A percentile compares a stretch with the other conserved stretches of the same genome.
Conservation (phyloP, 805 yeast species). For the Candida awuae region DNA sequence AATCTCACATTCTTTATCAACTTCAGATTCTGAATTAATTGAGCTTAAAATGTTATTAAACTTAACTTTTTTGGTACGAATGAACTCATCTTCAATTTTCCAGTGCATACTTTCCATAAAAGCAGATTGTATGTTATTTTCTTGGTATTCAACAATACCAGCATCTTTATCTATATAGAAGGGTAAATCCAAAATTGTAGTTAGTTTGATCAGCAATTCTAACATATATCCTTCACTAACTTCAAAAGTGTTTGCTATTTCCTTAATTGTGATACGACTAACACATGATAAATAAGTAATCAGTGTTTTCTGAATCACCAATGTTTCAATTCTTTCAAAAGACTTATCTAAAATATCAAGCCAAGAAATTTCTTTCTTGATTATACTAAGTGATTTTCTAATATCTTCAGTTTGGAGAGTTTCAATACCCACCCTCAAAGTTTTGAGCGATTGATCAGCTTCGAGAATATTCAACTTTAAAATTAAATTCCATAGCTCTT, state of each 20-base stretch:
- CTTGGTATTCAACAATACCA: slow-evolving; percentile 10
- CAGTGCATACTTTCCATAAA: slow-evolving; percentile 6
- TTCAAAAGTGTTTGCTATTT: not conserved
- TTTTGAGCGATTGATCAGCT: slow-evolving; percentile 17
- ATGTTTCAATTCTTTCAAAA: slow-evolving; percentile 3
- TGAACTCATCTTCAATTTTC: slow-evolving; percentile 10
- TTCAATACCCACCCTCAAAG: slow-evolving; percentile 18
- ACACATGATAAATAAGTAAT: slow-evolving; percentile 28
- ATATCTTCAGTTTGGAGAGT: not conserved
- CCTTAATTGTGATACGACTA: not conserved
- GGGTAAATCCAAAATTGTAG: slow-evolving; percentile 20
- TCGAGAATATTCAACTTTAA: no score
- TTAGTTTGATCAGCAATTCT: slow-evolving; percentile 13
- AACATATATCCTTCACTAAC: no score
- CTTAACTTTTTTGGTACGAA: slow-evolving; percentile 9
- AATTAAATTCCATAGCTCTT: slow-evolving; percentile 15
- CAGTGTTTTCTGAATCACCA: slow-evolving; percentile 26
- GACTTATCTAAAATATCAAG: not conserved
- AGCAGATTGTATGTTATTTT: not conserved
- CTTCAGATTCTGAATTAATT: not conserved
- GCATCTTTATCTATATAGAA: slow-evolving; percentile 18
- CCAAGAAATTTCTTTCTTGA: slow-evolving; percentile 5
- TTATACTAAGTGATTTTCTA: not conserved
- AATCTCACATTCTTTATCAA: no score
- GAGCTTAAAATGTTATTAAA: not conserved